Evolutionary conservation across 2,329 filamentous ascomycete genomes (phyloP).

Genomic region (Colletotrichum musae): DNA sequence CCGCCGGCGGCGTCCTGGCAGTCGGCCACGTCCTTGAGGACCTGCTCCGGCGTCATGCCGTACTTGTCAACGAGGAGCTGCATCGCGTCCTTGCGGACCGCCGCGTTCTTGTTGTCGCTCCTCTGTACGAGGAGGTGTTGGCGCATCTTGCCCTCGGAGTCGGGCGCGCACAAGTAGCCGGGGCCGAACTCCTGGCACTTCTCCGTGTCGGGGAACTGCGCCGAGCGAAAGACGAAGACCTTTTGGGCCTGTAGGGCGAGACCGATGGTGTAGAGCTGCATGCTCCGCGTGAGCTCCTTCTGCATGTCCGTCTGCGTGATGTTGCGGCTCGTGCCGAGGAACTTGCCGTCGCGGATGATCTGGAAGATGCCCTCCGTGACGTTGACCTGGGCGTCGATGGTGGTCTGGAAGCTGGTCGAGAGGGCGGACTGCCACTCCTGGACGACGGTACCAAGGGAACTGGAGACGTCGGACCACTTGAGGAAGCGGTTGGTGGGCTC

Average conservation of each 20-base stretch:
- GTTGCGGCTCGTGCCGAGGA: constrained; percentile 38
- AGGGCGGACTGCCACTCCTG: constrained; percentile 28
- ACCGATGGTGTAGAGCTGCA: constrained; percentile 29
- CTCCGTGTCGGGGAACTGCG: not conserved
- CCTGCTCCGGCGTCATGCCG: constrained; percentile 25
- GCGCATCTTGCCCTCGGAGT: constrained; percentile 7
- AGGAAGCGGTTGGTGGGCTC: constrained; percentile 12
- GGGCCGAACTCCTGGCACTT: constrained; percentile 2
- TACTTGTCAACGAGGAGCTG: constrained; percentile 37
- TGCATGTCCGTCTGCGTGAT: constrained; percentile 40
- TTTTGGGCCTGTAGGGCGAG: constrained; percentile 35
- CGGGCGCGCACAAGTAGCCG: constrained; percentile 26
- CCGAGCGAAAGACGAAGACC: constrained; percentile 28
- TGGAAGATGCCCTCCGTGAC: constrained; percentile 22
- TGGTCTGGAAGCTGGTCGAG: constrained; percentile 22
- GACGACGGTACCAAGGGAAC: constrained; percentile 24
- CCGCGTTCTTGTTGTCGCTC: constrained; percentile 16
- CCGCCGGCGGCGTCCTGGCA: constrained; percentile 11
- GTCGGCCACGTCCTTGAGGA: constrained; percentile 13
- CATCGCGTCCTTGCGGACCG: constrained; percentile 22
- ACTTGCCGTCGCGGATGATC: constrained; percentile 30
- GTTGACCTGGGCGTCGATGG: constrained; percentile 36
- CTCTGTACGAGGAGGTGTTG: constrained; percentile 28
- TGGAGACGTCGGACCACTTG: not conserved
- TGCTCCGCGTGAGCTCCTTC: constrained; percentile 16